phyloP scores from a whole-genome alignment of 2,329 filamentous ascomycete species.

The Pezicula neosporulosa region DNA sequence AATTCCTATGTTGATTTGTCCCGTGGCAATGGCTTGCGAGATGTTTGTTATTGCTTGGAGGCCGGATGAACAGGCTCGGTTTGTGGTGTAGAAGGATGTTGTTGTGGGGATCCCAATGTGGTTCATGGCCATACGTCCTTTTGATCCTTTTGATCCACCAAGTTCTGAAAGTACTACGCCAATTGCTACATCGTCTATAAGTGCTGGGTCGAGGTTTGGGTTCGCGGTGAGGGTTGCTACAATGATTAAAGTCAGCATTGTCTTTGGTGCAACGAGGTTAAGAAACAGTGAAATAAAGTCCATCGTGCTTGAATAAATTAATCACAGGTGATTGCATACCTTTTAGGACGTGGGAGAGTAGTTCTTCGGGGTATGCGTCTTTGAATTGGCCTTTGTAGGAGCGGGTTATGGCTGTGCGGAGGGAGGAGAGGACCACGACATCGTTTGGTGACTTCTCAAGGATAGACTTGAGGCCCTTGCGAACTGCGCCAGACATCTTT shows the following conservation, averaged over 20 bases:
- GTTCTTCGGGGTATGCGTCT: conserved; percentile 86
- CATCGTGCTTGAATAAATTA: too few species aligned
- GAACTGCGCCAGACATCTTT: conserved; percentile 34
- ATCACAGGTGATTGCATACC: too few species aligned
- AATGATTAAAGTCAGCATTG: too few species aligned
- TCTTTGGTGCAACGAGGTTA: too few species aligned
- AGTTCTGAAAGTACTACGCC: conserved; percentile 90
- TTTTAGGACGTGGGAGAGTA: conserved; percentile 64
- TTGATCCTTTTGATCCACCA: conserved; percentile 85
- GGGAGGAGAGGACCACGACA: conserved; percentile 83
- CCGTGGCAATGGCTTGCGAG: conserved; percentile 71
- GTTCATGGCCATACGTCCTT: conserved; percentile 85
- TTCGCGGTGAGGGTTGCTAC: conserved; percentile 66
- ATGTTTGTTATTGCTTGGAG: conserved; percentile 74
- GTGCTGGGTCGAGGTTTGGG: conserved; percentile 65
- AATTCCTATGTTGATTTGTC: conserved; percentile 70
- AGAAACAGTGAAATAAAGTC: too few species aligned
- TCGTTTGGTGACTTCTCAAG: conserved; percentile 77
- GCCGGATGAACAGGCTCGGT: conserved; percentile 79
- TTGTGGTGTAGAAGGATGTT: conserved; percentile 80
- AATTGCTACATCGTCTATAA: conserved; percentile 78
- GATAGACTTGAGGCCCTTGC: conserved; percentile 69
- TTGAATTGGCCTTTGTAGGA: conserved; percentile 81
- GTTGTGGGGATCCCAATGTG: conserved; percentile 73
- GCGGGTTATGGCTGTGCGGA: conserved; percentile 83